Conservation (phyloP, 2,329 filamentous ascomycete genomes). For the Ceratocystis variospora region DNA sequence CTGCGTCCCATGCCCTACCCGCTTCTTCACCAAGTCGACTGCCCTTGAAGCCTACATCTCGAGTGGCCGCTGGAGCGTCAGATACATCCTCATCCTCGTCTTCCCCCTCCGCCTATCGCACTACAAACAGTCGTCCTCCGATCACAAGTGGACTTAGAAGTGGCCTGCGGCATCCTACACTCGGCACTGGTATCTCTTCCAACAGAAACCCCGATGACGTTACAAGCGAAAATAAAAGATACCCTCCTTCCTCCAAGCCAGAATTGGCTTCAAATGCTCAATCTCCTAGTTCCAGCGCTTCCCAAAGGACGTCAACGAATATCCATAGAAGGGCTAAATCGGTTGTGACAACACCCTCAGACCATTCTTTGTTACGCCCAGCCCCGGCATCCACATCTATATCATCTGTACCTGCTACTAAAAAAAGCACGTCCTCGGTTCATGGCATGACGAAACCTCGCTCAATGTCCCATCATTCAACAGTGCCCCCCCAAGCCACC, state of each 20-base stretch:
- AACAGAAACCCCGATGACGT: background rate
- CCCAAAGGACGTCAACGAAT: slow-evolving; percentile 1
- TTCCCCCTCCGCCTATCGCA: background rate
- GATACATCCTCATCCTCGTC: background rate
- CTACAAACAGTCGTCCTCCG: background rate
- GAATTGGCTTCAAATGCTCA: background rate
- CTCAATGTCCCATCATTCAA: slow-evolving; percentile 19
- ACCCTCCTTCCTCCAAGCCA: slow-evolving; percentile 26
- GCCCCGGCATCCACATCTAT: background rate
- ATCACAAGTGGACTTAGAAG: background rate
- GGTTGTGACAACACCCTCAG: background rate
- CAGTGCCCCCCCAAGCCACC: background rate
- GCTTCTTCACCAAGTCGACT: slow-evolving; percentile 36
- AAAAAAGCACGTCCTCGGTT: background rate
- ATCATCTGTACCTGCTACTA: background rate
- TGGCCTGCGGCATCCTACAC: background rate
- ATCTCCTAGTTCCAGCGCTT: background rate
- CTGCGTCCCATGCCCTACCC: background rate
- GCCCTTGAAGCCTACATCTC: slow-evolving; percentile 33
- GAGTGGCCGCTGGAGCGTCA: background rate
- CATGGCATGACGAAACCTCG: slow-evolving; percentile 22
- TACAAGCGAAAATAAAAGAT: slow-evolving; percentile 20
- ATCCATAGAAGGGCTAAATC: slow-evolving; percentile 13
- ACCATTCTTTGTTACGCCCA: background rate
- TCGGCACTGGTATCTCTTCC: slow-evolving; percentile 10